Conservation (phyloP, 2,329 filamentous ascomycete genomes). For the Aspergillus proliferans region DNA sequence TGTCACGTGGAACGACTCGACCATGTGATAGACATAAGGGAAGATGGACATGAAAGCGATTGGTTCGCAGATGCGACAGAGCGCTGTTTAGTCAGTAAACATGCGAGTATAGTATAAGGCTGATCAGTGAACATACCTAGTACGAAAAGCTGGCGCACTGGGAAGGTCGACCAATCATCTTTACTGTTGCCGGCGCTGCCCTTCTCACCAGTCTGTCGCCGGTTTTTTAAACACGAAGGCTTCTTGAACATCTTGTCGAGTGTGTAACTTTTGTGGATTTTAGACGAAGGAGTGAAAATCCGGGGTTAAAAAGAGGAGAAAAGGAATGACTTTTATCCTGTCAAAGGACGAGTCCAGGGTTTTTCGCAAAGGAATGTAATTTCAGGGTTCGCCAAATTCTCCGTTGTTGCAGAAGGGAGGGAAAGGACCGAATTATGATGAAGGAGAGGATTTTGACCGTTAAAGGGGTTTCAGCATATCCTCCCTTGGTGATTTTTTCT, state of each 20-base stretch:
- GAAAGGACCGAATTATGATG: constrained; percentile 16
- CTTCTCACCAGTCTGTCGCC: constrained; percentile 19
- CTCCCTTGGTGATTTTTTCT: constrained; percentile 7
- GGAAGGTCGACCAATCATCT: constrained; percentile 45
- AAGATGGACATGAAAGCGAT: constrained; percentile 99
- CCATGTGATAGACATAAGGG: constrained; percentile 97
- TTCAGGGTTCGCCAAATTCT: constrained; percentile 20
- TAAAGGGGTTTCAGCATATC: constrained; percentile 19
- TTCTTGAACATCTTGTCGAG: constrained; percentile 27
- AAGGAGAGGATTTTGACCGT: constrained; percentile 3
- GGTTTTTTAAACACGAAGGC: constrained; percentile 27
- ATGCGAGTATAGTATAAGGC: not conserved
- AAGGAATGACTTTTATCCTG: constrained; percentile 7
- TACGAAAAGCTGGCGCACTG: constrained; percentile 50
- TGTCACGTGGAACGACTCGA: constrained; percentile 81
- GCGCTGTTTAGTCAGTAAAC: constrained; percentile 35
- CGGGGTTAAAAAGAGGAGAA: not conserved
- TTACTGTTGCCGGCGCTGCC: constrained; percentile 1
- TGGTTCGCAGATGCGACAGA: constrained; percentile 94
- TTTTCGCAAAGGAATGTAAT: constrained; percentile 18
- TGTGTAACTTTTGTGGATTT: not conserved
- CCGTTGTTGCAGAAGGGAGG: constrained; percentile 16
- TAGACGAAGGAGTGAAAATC: not conserved
- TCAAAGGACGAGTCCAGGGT: constrained; percentile 13
- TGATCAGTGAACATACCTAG: constrained; percentile 33